Evolutionary conservation across 257 asterid species (phyloP).

Genomic region (Solanum tacnaense): DNA sequence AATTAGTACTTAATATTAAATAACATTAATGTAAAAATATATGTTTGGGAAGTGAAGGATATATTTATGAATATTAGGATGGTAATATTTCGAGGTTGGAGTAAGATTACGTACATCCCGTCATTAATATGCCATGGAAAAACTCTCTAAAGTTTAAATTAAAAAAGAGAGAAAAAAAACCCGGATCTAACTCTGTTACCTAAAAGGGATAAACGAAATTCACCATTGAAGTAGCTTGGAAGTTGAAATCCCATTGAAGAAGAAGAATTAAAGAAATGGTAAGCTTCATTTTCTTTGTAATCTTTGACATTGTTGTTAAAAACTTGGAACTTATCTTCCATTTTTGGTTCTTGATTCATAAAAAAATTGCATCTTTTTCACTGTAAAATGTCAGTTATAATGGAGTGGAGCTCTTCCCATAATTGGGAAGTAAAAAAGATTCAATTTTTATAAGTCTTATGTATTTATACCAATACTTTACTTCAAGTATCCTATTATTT

Average conservation of each 20-base stretch:
- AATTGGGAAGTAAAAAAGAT: background rate
- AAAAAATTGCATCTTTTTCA: background rate
- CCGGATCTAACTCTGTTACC: background rate
- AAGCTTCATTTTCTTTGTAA: background rate
- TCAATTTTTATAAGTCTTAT: background rate
- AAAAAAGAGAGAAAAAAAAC: background rate
- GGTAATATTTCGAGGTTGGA: too few species aligned
- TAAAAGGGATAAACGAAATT: background rate
- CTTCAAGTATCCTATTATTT: background rate
- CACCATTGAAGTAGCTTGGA: background rate
- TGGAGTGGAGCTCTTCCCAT: background rate
- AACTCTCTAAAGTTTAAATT: background rate
- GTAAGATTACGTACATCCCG: too few species aligned
- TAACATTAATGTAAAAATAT: too few species aligned
- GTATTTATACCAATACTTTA: background rate
- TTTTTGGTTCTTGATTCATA: background rate
- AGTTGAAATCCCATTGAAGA: background rate
- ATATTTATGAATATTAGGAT: too few species aligned
- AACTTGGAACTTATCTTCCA: background rate
- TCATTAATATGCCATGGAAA: background rate
- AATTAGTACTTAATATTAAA: too few species aligned
- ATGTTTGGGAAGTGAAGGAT: background rate
- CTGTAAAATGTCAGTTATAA: background rate
- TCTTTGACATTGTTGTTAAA: background rate
- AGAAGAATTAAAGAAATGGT: background rate